Base-by-base conservation (phyloP, 129 eudicot species). In the Dittrichia graveolens region DNA sequence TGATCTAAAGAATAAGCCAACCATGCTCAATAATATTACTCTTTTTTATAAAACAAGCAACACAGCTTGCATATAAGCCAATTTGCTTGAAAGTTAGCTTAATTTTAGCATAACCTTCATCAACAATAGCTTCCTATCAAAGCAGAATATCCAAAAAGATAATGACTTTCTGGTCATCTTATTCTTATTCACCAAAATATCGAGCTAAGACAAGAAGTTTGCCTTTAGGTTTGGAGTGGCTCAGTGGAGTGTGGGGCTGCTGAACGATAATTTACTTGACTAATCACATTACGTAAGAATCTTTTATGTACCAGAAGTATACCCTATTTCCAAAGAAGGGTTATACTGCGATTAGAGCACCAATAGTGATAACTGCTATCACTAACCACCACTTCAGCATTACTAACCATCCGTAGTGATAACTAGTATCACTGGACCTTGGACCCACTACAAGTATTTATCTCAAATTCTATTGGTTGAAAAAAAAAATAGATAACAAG, bases 61-160 rank as follows among this genome's bases (percentile, higher is more conserved):
- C 35, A 61, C 70, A 73, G 69, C 70, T 73, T 48, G 78, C 42
- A 73, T 41, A 61, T 41, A 61, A 63, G 41, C 53, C n/a, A 62
- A 54, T 65, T 53, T 15, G 42, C 73, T 43, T 54, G 18, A 55
- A 67, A 75, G 55, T 68, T 52, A 67, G 18, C 54, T 19, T 45
- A 39, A 69, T 59, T 69, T 60, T 70, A 42, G 59, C 65, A 61
- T 41, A 69, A 52, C 15, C 18, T 15, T 61, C 42, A 50, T 69
- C 76, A 71, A 56, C 35, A 62, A 5, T 78, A 70, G 77, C 82
- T 53, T 78, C 43, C 52, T 4, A 43, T 53, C 66, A 52, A 78
- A 63, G 72, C 82, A 63, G 66, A 53, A 78, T 61, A 61, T 78
- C 47, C 66, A 52, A 71, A 58, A 71, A 61, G 72, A 34, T 65